These are phyloP conservation scores for Pelargonium australe DNA, from an alignment of 441 rosid species.

Conservation along the genomic window DNA sequence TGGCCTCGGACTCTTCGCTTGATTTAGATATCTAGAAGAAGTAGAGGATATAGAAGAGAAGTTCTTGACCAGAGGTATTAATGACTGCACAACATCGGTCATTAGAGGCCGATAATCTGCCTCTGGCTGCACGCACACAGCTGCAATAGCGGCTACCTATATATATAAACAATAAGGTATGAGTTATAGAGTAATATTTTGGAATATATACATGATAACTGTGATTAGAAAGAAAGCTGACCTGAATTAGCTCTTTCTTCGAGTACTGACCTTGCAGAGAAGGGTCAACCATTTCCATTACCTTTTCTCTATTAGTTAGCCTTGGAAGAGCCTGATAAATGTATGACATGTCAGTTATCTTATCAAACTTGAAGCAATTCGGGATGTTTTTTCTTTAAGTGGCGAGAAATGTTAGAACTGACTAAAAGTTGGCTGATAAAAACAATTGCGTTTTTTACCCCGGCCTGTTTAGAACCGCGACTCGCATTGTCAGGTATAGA, in stretches of 20 bases:
- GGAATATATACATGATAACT: not conserved
- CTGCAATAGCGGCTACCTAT: conserved; percentile 85
- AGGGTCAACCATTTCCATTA: conserved; percentile 76
- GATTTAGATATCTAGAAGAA: conserved; percentile 35
- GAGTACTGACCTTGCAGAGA: conserved; percentile 50
- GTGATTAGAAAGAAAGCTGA: conserved; percentile 14
- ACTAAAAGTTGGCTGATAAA: not conserved
- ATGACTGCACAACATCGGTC: conserved; percentile 85
- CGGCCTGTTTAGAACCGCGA: too few species aligned
- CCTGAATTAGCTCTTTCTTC: conserved; percentile 83
- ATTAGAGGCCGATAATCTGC: conserved; percentile 88
- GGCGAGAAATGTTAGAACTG: too few species aligned
- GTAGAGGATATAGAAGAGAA: conserved; percentile 28
- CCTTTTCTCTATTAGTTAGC: conserved; percentile 59
- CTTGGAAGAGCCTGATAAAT: conserved; percentile 73
- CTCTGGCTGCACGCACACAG: conserved; percentile 83
- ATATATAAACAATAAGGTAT: conserved; percentile 14
- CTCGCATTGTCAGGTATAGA: too few species aligned
- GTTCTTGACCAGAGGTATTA: conserved; percentile 68
- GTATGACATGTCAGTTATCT: not conserved
- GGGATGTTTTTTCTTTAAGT: too few species aligned
- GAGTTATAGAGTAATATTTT: not conserved
- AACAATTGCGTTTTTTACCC: not conserved
- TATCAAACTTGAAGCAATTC: not conserved
- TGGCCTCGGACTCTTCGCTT: conserved; percentile 24